These are phyloP conservation scores for Termitomyces sp. DNA, from an alignment of 768 basidiomycete species.

Conservation along the genomic window DNA sequence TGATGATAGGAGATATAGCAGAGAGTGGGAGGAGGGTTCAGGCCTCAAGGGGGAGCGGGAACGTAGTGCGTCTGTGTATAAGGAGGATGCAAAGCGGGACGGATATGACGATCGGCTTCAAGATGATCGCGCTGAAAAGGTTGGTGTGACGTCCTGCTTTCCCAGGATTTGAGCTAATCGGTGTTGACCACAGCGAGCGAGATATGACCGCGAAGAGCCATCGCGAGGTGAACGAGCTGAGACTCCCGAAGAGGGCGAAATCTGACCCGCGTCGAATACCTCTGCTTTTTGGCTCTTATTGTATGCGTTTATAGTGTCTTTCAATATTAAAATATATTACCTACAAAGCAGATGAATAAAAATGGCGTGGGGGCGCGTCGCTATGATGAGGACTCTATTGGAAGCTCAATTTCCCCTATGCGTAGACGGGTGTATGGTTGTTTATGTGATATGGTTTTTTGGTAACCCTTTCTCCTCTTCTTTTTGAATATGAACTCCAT, in stretches of 20 bases:
- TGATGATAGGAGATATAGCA: constrained; percentile 35
- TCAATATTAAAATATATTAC: constrained; percentile 13
- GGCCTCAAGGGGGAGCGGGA: constrained; percentile 30
- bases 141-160: constrained; percentile 25
- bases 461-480: constrained; percentile 97
- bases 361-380: neutral
- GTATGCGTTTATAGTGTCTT: neutral
- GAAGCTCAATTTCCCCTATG: constrained; percentile 75
- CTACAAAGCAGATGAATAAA: constrained; percentile 9
- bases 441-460: constrained; percentile 91
- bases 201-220: constrained; percentile 49
- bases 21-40: constrained; percentile 49
- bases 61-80: constrained; percentile 33
- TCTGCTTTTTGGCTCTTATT: neutral
- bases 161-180: constrained; percentile 12
- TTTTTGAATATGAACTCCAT: constrained; percentile 95
- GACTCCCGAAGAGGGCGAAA: constrained; percentile 88
- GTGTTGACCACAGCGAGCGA: constrained; percentile 42
- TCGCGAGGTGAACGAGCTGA: constrained; percentile 55
- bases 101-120: constrained; percentile 46
- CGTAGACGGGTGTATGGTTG: constrained; percentile 94
- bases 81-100: constrained; percentile 51
- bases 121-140: constrained; percentile 69
- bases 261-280: constrained; percentile 37
- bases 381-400: constrained; percentile 21